Evolutionary conservation across 345 rosid genomes (phyloP).

Genomic region (Eucalyptus grandis): DNA sequence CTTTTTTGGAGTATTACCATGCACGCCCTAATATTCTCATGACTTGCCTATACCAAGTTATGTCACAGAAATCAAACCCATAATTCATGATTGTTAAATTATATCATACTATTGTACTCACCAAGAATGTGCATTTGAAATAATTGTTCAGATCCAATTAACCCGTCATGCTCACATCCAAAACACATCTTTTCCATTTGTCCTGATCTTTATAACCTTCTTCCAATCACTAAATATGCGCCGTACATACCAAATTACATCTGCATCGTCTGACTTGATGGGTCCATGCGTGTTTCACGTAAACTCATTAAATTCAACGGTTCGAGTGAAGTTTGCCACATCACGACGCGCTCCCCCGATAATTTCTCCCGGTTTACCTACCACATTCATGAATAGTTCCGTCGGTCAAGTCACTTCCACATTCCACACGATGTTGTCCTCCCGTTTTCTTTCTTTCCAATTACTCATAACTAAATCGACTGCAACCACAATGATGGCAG

Average conservation of each 20-base stretch:
- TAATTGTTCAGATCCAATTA: background rate
- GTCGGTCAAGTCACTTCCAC: background rate
- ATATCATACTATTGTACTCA: background rate
- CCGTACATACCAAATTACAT: background rate
- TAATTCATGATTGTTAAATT: background rate
- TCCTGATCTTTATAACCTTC: background rate
- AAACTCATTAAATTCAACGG: background rate
- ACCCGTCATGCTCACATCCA: background rate
- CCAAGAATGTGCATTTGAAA: background rate
- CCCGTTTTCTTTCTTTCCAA: background rate
- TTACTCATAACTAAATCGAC: background rate
- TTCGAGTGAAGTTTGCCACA: background rate
- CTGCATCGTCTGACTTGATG: background rate
- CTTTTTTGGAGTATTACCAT: too few relatives aligned
- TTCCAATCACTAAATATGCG: background rate
- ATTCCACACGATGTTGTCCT: background rate
- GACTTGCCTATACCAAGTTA: background rate
- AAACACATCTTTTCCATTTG: background rate
- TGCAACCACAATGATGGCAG: background rate
- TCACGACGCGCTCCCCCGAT: background rate
- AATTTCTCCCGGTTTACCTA: background rate
- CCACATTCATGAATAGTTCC: background rate
- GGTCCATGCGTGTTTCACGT: background rate
- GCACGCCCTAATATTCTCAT: background rate
- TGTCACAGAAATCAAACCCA: background rate